phyloP scores from a whole-genome alignment of 2,329 filamentous ascomycete species.

The Escovopsis sp. region DNA sequence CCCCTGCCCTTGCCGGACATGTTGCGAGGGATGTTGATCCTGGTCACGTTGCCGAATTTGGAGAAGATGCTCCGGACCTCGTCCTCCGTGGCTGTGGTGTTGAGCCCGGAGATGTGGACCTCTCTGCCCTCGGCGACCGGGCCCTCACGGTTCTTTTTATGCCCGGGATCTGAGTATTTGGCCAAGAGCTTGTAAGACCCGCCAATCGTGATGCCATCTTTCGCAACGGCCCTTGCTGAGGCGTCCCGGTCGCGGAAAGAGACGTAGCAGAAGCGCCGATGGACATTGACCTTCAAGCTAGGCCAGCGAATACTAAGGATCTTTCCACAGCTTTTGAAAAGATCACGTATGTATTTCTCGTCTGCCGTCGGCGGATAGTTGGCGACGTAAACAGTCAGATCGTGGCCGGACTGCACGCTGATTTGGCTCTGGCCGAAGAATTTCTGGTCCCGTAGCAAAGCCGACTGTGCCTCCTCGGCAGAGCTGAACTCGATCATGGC shows the following conservation, averaged over 20 bases:
- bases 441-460: constrained; percentile 69
- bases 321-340: constrained; percentile 65
- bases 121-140: constrained; percentile 79
- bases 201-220: constrained; percentile 58
- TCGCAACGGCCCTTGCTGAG: constrained; percentile 54
- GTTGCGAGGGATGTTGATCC: constrained; percentile 55
- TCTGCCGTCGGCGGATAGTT: constrained; percentile 76
- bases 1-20: constrained; percentile 58
- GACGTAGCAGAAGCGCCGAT: constrained; percentile 88
- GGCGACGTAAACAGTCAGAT: constrained; percentile 73
- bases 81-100: constrained; percentile 45
- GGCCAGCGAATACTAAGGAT: constrained; percentile 80
- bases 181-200: constrained; percentile 54
- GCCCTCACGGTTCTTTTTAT: constrained; percentile 65
- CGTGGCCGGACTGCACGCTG: constrained; percentile 57
- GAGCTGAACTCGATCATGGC: constrained; percentile 78
- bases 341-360: constrained; percentile 49
- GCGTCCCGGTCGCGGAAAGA: constrained; percentile 62
- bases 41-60: constrained; percentile 61
- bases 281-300: constrained; percentile 75
- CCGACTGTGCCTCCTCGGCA: constrained; percentile 66
- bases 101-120: constrained; percentile 60
- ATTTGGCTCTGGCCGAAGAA: constrained; percentile 61
- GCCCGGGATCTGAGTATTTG: constrained; percentile 71
- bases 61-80: constrained; percentile 59